Conservation (phyloP, 352 stramenopile species). For the Globisporangium cylindrosporum region DNA sequence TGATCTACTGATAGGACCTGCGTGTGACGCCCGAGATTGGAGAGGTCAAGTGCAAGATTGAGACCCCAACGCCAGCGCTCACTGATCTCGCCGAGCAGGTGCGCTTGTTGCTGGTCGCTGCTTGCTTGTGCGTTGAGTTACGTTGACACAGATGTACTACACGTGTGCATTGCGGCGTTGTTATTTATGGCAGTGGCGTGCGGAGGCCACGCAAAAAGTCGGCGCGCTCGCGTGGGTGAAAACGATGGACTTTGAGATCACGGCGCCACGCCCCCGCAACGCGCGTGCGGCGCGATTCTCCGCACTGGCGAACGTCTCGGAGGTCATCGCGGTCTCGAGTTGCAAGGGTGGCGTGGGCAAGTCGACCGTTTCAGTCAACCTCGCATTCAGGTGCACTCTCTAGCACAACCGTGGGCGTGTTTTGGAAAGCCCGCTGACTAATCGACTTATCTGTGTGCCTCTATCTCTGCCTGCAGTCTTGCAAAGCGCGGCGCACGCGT, state of each 20-base stretch:
- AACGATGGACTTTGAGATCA: conserved; percentile 61
- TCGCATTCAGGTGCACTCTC: conserved; percentile 87
- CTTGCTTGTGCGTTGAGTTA: neutral
- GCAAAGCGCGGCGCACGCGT: conserved; percentile 90
- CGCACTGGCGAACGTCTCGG: conserved; percentile 73
- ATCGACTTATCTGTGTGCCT: neutral
- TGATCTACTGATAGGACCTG: conserved; percentile 38
- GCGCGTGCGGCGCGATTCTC: conserved; percentile 69
- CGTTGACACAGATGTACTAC: neutral
- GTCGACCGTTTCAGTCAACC: conserved; percentile 98
- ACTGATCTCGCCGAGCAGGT: conserved; percentile 70
- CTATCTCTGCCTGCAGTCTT: conserved; percentile 41
- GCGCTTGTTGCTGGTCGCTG: conserved; percentile 3
- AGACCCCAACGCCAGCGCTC: conserved; percentile 63
- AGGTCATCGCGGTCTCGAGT: conserved; percentile 90
- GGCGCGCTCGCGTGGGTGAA: conserved; percentile 73
- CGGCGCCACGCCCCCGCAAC: conserved; percentile 58
- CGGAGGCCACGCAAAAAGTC: conserved; percentile 47
- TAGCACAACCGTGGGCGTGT: neutral
- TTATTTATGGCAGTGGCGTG: conserved; percentile 53
- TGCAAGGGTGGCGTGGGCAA: conserved; percentile 99
- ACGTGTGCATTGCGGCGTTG: neutral
- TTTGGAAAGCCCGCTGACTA: neutral
- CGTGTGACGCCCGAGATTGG: conserved; percentile 38
- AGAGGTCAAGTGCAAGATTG: conserved; percentile 69